These are phyloP conservation scores for Chaetoscypha palmicola DNA, from an alignment of 2,329 filamentous ascomycete species.

Conservation along the genomic window DNA sequence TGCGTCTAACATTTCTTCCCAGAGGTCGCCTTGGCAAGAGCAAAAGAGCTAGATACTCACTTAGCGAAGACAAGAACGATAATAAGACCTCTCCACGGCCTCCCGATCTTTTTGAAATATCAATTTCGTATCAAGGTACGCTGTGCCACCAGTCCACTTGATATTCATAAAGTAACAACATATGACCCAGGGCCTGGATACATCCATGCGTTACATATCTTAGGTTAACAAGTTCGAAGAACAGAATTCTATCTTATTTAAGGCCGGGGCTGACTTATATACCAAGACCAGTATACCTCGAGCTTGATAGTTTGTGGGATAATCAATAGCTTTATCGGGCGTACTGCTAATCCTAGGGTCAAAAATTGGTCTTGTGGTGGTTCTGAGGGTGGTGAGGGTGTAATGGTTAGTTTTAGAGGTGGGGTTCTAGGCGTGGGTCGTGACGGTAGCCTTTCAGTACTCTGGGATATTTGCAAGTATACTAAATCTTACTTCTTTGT, in stretches of 20 bases:
- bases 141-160: conserved; percentile 7
- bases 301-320: conserved; percentile 31
- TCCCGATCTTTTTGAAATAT: conserved; percentile 53
- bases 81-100: conserved; percentile 55
- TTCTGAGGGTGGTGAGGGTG: conserved; percentile 28
- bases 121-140: conserved; percentile 50
- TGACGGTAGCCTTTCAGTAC: too few relatives aligned
- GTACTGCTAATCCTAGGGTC: conserved; percentile 34
- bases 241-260: conserved; percentile 57
- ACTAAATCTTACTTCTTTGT: too few relatives aligned
- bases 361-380: conserved; percentile 26
- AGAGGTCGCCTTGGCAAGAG: conserved; percentile 37
- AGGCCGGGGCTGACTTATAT: conserved; percentile 68
- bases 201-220: conserved; percentile 58
- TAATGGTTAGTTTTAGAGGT: conserved; percentile 24
- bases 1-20: conserved; percentile 43
- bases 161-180: not conserved
- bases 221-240: conserved; percentile 70
- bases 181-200: conserved; percentile 39
- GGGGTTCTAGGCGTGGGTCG: conserved; percentile 26
- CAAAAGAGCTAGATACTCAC: conserved; percentile 39
- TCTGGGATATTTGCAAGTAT: too few relatives aligned
- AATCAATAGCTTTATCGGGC: conserved; percentile 37
- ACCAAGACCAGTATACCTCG: conserved; percentile 82
- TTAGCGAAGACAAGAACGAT: conserved; percentile 34